Evolutionary conservation across 75 land plant species (phyloP).

Genomic region (Picea glauca): DNA sequence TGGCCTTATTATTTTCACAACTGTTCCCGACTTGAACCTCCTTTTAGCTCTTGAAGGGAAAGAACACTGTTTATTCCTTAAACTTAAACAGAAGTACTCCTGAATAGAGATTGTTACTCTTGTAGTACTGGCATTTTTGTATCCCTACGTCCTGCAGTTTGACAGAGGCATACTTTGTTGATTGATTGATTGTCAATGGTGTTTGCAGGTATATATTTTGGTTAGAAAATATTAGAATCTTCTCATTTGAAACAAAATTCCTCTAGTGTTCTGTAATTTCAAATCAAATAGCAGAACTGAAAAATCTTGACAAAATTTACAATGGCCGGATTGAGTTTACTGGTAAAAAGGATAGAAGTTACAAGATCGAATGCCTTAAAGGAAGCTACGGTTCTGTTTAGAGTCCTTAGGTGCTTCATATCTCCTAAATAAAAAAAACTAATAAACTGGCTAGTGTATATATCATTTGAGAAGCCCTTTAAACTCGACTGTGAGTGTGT

Average conservation of each 20-base stretch:
- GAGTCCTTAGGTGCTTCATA: neutral
- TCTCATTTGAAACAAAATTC: neutral
- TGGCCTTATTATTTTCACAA: too few species aligned
- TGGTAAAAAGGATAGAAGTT: neutral
- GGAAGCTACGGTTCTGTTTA: neutral
- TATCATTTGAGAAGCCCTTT: neutral
- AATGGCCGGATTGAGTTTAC: neutral
- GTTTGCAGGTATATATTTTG: neutral
- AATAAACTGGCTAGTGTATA: too few species aligned
- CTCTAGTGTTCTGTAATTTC: neutral
- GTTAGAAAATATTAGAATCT: neutral
- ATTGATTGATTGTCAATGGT: neutral
- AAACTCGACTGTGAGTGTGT: neutral
- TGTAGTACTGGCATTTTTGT: neutral
- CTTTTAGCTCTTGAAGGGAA: too few species aligned
- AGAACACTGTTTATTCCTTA: too few species aligned
- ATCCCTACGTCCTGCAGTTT: neutral
- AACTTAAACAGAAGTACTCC: neutral
- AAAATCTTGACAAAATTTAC: neutral
- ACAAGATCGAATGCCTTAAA: neutral
- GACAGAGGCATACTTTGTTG: neutral
- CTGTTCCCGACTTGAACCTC: too few species aligned
- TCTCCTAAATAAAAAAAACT: too few species aligned
- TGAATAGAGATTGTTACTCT: neutral
- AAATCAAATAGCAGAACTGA: neutral